Evolutionary conservation across 176 grass and related monocot species (phyloP).

Genomic region (Triticum urartu): DNA sequence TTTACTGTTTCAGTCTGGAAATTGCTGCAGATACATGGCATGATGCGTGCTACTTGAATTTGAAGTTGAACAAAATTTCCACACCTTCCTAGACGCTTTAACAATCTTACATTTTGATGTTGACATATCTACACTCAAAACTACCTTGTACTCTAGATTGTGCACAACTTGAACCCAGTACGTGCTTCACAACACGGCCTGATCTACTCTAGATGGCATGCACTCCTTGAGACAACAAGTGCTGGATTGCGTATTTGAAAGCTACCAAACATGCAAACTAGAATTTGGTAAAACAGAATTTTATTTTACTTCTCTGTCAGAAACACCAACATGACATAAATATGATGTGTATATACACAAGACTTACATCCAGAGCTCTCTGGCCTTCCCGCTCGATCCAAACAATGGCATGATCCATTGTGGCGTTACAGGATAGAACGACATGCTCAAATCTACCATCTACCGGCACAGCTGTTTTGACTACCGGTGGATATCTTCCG

Average conservation of each 20-base stretch:
- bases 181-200: neutral
- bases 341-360: neutral
- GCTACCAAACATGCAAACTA: neutral
- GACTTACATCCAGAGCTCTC: conserved; percentile 80
- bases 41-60: neutral
- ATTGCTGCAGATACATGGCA: too few relatives aligned
- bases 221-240: neutral
- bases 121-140: conserved; percentile 3
- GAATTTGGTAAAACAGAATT: neutral
- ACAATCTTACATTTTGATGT: neutral
- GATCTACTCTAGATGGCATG: conserved; percentile 4
- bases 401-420: conserved; percentile 78
- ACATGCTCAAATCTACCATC: conserved; percentile 96
- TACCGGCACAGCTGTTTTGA: conserved; percentile 92
- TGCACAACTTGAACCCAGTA: neutral
- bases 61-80: neutral
- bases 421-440: conserved; percentile 95
- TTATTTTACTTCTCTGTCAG: neutral
- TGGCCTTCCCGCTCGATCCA: conserved; percentile 84
- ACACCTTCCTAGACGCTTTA: neutral
- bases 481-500: conserved; percentile 80
- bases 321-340: too few relatives aligned
- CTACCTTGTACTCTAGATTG: neutral
- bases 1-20: neutral
- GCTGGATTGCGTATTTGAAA: neutral